These are phyloP conservation scores for Fraxinus sp. DNA, from an alignment of 305 asterid genomes.

Conservation along the genomic window DNA sequence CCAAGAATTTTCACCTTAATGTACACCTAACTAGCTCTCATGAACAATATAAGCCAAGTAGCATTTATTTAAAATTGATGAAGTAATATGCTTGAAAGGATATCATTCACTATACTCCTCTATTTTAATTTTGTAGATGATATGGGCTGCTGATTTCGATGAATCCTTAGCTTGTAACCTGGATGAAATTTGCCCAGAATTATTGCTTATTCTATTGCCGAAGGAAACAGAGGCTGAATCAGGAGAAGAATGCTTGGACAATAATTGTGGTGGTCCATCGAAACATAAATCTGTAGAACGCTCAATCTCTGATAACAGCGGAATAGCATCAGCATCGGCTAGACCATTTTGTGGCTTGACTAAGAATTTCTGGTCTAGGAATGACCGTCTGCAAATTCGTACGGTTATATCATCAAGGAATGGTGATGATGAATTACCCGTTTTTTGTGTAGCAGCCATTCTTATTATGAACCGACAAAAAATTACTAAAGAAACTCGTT, in stretches of 20 bases:
- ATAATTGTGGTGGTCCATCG: constrained; percentile 38
- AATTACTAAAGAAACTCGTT: constrained; percentile 72
- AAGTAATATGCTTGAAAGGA: neutral
- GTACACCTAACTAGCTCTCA: constrained; percentile 1
- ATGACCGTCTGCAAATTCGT: constrained; percentile 48
- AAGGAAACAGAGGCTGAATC: constrained; percentile 50
- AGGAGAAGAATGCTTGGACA: constrained; percentile 54
- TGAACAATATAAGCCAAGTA: constrained; percentile 1
- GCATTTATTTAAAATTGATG: constrained; percentile 12
- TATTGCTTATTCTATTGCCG: constrained; percentile 64
- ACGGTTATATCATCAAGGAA: constrained; percentile 58
- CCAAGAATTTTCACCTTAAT: neutral
- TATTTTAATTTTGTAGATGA: constrained; percentile 62
- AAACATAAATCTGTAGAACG: constrained; percentile 49
- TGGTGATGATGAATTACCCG: constrained; percentile 89
- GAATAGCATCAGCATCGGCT: constrained; percentile 49
- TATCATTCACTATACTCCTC: neutral
- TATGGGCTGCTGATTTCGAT: constrained; percentile 99
- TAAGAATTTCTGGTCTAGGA: constrained; percentile 77
- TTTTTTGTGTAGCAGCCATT: constrained; percentile 93
- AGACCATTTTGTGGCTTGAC: constrained; percentile 90
- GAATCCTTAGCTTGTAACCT: constrained; percentile 58
- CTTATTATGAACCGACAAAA: constrained; percentile 90
- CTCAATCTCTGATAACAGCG: constrained; percentile 52
- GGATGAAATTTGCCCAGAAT: constrained; percentile 71